phyloP scores from a whole-genome alignment of 768 basidiomycete species.

The Pisolithus albus region DNA sequence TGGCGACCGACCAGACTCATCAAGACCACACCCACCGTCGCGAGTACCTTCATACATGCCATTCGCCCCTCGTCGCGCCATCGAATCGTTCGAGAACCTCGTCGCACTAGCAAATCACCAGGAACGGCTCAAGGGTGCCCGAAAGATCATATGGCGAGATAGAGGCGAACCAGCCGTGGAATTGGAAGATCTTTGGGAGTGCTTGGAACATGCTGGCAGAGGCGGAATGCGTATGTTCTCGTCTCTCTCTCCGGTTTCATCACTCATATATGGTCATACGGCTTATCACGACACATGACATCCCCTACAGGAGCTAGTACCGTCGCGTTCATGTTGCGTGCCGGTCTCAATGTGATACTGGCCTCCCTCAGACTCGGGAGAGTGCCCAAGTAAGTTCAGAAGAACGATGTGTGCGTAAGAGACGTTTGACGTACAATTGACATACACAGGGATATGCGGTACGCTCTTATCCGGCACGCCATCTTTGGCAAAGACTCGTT shows the following conservation, averaged over 20 bases:
- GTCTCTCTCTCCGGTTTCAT: neutral
- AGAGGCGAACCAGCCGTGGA: slow-evolving; percentile 70
- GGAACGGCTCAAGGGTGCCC: slow-evolving; percentile 62
- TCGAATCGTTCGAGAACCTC: slow-evolving; percentile 77
- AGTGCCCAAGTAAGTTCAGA: slow-evolving; percentile 50
- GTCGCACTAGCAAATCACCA: slow-evolving; percentile 82
- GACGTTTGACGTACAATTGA: neutral
- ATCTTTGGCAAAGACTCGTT: slow-evolving; percentile 79
- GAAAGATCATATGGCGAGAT: slow-evolving; percentile 79
- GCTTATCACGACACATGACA: too few relatives aligned
- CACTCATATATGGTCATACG: too few relatives aligned
- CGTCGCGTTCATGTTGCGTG: slow-evolving; percentile 76
- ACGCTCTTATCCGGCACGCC: slow-evolving; percentile 68
- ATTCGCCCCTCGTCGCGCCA: slow-evolving; percentile 48
- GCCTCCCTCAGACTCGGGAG: slow-evolving; percentile 66
- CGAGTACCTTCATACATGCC: slow-evolving; percentile 35
- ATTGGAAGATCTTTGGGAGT: slow-evolving; percentile 54
- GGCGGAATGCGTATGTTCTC: slow-evolving; percentile 63
- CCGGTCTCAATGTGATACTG: slow-evolving; percentile 76
- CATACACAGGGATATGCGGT: slow-evolving; percentile 53
- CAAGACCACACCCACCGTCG: slow-evolving; percentile 5
- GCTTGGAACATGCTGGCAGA: slow-evolving; percentile 60
- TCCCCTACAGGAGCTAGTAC: slow-evolving; percentile 60
- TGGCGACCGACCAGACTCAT: neutral
- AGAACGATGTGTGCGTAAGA: neutral